Percentiles rank a stretch among this genome's conserved stretches.
phyloP scores from a whole-genome alignment of 2,329 filamentous ascomycete species.

The Plenodomus biglobosus region DNA sequence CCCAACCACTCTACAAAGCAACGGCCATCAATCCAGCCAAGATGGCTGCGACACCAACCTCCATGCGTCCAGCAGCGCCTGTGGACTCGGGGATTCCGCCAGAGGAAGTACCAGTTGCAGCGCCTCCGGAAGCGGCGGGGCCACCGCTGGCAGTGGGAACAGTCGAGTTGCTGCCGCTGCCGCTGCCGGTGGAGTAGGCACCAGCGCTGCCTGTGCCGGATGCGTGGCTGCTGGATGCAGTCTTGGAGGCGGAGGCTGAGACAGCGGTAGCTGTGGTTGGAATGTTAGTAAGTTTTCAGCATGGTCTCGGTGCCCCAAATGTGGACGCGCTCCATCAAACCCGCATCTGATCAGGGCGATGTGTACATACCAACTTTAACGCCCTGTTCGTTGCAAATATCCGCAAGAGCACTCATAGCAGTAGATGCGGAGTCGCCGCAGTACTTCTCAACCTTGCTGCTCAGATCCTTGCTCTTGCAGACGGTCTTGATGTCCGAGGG shows the following conservation, averaged over 20 bases:
- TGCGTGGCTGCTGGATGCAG: constrained; percentile 13
- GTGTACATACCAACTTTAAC: constrained; percentile 34
- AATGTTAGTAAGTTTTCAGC: constrained; percentile 6
- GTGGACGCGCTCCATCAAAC: no score
- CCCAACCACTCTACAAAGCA: constrained; percentile 24
- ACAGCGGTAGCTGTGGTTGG: constrained; percentile 10
- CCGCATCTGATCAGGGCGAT: no score
- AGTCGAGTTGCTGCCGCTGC: constrained; percentile 5
- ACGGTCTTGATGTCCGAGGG: constrained; percentile 29
- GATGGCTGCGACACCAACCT: constrained; percentile 27
- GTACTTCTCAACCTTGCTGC: constrained; percentile 23
- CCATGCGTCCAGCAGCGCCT: constrained; percentile 25
- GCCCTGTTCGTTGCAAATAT: constrained; percentile 30
- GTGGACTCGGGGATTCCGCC: constrained; percentile 13
- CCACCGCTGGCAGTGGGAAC: constrained; percentile 8
- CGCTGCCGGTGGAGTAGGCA: constrained; percentile 10
- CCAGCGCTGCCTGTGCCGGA: constrained; percentile 6
- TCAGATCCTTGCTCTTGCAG: constrained; percentile 32
- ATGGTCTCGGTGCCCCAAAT: no score
- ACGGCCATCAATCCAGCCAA: constrained; percentile 28
- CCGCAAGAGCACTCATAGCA: constrained; percentile 31
- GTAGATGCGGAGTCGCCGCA: constrained; percentile 26
- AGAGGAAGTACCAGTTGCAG: constrained; percentile 9
- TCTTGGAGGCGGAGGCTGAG: constrained; percentile 19
- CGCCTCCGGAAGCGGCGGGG: constrained; percentile 5